phyloP scores from a whole-genome alignment of 129 eudicot species.

The Tanacetum coccineum region DNA sequence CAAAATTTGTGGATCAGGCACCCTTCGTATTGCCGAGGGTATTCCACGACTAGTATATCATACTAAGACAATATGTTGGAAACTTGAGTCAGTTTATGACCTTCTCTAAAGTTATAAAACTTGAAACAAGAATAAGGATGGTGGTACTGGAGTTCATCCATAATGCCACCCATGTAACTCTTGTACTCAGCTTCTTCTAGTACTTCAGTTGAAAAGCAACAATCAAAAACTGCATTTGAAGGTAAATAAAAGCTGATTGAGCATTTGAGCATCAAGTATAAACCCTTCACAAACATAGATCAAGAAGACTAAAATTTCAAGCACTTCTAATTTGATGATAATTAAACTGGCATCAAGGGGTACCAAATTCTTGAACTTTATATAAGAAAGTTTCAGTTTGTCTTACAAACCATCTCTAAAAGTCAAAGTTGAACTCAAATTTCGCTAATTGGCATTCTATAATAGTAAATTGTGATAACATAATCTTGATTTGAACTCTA shows the following conservation, averaged over 20 bases:
- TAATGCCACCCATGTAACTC: slow-evolving; percentile 47
- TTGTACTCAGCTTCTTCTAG: slow-evolving; percentile 54
- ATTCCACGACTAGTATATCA: slow-evolving; percentile 73
- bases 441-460: slow-evolving; percentile 6
- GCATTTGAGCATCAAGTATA: too few relatives aligned
- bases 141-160: slow-evolving; percentile 51
- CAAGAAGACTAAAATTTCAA: not conserved
- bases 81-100: too few relatives aligned
- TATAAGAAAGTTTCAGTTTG: slow-evolving; percentile 4
- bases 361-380: not conserved
- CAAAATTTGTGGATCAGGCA: too few relatives aligned
- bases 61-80: too few relatives aligned
- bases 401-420: slow-evolving; percentile 6
- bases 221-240: slow-evolving; percentile 68
- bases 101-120: slow-evolving; percentile 60
- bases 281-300: too few relatives aligned
- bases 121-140: slow-evolving; percentile 57
- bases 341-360: not conserved
- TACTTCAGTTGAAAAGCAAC: slow-evolving; percentile 56
- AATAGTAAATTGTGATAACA: not conserved
- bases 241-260: too few relatives aligned
- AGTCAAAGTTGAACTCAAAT: slow-evolving; percentile 4
- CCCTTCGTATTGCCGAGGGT: slow-evolving; percentile 61
- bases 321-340: not conserved
- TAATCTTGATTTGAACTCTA: too few relatives aligned